Evolutionary conservation across 176 grass and related monocot genomes (phyloP), one percentile per base, ranked within the genome.

Genomic region (Tuctoria greenei): DNA sequence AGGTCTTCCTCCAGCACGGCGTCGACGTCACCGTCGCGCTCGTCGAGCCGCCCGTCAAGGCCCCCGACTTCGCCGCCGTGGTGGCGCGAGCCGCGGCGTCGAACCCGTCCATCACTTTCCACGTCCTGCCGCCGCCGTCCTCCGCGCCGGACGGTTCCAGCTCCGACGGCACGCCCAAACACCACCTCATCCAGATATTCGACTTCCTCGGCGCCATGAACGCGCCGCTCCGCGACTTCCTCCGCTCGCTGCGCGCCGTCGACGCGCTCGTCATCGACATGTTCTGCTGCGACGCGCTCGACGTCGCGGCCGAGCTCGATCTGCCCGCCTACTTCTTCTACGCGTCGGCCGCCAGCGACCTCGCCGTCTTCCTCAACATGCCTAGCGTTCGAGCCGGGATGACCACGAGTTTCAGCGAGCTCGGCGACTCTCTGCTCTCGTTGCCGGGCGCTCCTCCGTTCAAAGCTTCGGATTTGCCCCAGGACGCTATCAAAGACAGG

Each of bases 251-350:
- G 14, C 58, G 73, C 2, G 12, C 71, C 17, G 37, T 88, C 1
- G 18, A 76, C 79, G 82, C 90, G 41, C 62, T 92, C 49, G 60
- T 92, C 50, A 7, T 86, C 80, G 90, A 92, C 83, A 88, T 88
- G 78, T 92, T 92, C 71, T 81, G 78, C 74, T 13, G 2, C 7
- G 74, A 63, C 57, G 58, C 86, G 1, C 42, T 67, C 1, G 74
- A 76, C 16, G 82, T 88, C 39, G 86, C 85, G 0, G 38, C 61
- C 1, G 79, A 83, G 71, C 80, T 90, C 74, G 12, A 24, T 1
- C 25, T 89, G 2, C 89, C 85, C 6, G 81, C 18, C 51, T 85
- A 88, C 79, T 20, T 56, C 41, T 88, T 76, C 81, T 51, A 20
- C 39, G n/a, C 85, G 46, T 75, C 82, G 20, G 55, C 24, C 43